Base-by-base conservation (phyloP, 192 early-diverging fungal genomes). In the Tieghemiomyces parasiticus region DNA sequence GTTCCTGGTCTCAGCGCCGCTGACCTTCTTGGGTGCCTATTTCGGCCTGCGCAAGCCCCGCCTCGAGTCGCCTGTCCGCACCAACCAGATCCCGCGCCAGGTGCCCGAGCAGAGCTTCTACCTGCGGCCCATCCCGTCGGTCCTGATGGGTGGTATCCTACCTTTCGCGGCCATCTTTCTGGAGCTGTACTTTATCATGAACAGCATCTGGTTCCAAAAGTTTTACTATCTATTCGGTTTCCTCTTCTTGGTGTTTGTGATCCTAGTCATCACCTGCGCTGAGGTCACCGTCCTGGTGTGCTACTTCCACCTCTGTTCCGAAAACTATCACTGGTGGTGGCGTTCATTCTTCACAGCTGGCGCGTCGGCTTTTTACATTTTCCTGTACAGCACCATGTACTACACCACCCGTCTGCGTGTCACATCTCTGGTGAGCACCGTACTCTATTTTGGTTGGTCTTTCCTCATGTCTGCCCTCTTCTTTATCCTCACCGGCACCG, bases 171-270 rank as follows among this genome's bases (percentile, higher is more conserved):
- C 91, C 25, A 89, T 95, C 52, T 97, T 95, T 62, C 91, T 95
- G 63, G 94, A 97, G 78, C 76, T 95, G 47, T 95, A 94, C 74
- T 97, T 92, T 72, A 88, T 97, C 60, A 88, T 95, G 77, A 87
- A 88, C 71, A 87, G 83, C 46, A 91, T 95, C 48, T 94, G 90
- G 90, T 85, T 83, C 77, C 85, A 89, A 77, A 83, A 85, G 65
- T 82, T 91, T 26, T 97, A 93, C 74, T 93, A 93, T 65, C 83
- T 93, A 58, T 92, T 90, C 80, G 90, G 93, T 0, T 92, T 95
- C 74, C 68, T 92, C 64, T 81, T 93, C 75, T 63, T 92, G 53
- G 90, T 93, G 4, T 92, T 92, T 71, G 64, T 84, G 28, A 84
- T 96, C 48, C 74, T 96, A 59, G 70, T 91, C 34, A 59, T 93